Percentiles rank a stretch among this genome's conserved stretches.
Evolutionary conservation across 306 rosid species (phyloP).

Genomic region (Vigna radiata): DNA sequence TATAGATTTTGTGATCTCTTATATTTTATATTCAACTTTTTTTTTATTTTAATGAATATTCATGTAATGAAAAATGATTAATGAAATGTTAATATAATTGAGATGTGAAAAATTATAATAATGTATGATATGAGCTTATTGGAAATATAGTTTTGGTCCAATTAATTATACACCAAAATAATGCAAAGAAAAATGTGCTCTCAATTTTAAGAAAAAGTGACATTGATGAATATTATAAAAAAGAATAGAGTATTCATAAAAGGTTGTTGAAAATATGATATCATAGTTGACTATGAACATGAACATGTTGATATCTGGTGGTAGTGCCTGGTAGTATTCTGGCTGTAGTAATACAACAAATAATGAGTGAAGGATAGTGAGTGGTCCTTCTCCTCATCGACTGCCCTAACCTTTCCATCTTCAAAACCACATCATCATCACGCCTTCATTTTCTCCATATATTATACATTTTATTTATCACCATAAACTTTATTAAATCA

Average conservation of each 20-base stretch:
- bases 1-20: too few species aligned
- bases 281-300: slow-evolving; percentile 65
- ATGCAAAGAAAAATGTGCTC: neutral
- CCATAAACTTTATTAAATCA: neutral
- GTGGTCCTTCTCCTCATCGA: slow-evolving; percentile 61
- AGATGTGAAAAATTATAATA: too few species aligned
- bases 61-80: too few species aligned
- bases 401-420: slow-evolving; percentile 40
- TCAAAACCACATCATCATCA: slow-evolving; percentile 63
- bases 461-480: neutral
- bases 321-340: slow-evolving; percentile 45
- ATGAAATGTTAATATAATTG: too few species aligned
- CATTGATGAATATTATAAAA: neutral
- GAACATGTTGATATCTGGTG: slow-evolving; percentile 41
- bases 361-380: slow-evolving; percentile 65
- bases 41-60: too few species aligned
- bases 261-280: slow-evolving; percentile 54
- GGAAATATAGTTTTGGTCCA: neutral
- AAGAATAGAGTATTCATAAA: neutral
- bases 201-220: neutral
- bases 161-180: neutral
- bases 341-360: slow-evolving; percentile 62
- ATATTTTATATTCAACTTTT: too few species aligned
- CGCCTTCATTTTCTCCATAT: neutral
- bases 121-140: too few species aligned